Percentiles rank a stretch among this genome's conserved stretches.
Evolutionary conservation across 495 filamentous ascomycete genomes (phyloP).

Genomic region (Aspergillus bertholletiae): DNA sequence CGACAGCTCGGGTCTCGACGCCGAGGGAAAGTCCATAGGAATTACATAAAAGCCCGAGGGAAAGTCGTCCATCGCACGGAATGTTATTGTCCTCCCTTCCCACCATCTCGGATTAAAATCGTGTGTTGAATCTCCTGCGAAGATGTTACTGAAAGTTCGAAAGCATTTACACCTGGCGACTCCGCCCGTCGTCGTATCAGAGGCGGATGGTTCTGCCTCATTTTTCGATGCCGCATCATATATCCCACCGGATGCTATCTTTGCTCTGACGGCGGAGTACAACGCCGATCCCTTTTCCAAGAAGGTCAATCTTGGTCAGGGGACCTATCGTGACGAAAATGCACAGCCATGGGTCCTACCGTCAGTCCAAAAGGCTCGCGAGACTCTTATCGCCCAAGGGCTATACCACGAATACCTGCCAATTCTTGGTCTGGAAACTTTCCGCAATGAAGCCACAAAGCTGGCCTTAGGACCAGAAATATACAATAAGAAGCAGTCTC

Average conservation of each 20-base stretch:
- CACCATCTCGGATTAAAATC: too few relatives aligned
- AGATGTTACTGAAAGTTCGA: not conserved
- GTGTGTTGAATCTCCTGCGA: too few relatives aligned
- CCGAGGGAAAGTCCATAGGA: too few relatives aligned
- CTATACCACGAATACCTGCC: conserved; percentile 37
- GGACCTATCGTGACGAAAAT: conserved; percentile 36
- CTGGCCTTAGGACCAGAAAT: conserved; percentile 20
- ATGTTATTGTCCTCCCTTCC: too few relatives aligned
- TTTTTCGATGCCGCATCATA: conserved; percentile 20
- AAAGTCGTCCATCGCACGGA: too few relatives aligned
- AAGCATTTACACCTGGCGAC: too few relatives aligned
- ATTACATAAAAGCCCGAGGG: too few relatives aligned
- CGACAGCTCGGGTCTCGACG: too few relatives aligned
- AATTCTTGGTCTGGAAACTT: conserved; percentile 27
- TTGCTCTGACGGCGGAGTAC: conserved; percentile 31
- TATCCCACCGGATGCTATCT: conserved; percentile 36
- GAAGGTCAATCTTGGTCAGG: conserved; percentile 37
- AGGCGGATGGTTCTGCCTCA: not conserved
- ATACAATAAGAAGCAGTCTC: conserved; percentile 5
- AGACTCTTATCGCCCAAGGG: conserved; percentile 8
- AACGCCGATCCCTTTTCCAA: conserved; percentile 20
- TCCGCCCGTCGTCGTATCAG: not conserved
- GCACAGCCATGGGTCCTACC: conserved; percentile 41
- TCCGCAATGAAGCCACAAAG: conserved; percentile 20
- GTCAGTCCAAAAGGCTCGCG: conserved; percentile 21